Evolutionary conservation across 768 basidiomycete species (phyloP), one percentile per base, ranked within the genome.

Genomic region (Auricularia auricula-judae): DNA sequence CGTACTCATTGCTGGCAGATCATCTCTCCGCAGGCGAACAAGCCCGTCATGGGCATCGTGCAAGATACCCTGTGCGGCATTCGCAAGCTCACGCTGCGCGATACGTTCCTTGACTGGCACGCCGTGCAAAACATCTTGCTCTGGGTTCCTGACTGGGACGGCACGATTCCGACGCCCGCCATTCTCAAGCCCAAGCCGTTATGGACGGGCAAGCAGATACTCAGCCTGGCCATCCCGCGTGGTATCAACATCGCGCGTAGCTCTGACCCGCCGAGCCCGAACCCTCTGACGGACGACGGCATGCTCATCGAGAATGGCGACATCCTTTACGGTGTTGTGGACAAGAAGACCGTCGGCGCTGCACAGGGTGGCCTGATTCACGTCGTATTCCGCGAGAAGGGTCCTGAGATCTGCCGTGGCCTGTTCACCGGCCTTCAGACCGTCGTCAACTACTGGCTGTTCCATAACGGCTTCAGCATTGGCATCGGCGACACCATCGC

Each of bases 1-100:
- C 36, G 62, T 36, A 63, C 62, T 66, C 63, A 66, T 63, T 51
- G 54, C 44, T 35, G 21, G 7, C 69, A 99, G 93, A 99, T 99
- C 71, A 93, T 99, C 68, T 98, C 96, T 5, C 97, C 97, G 0
- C 97, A 99, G 81, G 96, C 96, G 62, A 99, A 98, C 79, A 98
- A 98, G 76, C 96, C 96, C 18, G 95, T 98, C 70, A 99, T 99
- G 96, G 97, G 93, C 66, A 98, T 99, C 70, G 96, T 99, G 36
- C 97, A 99, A 74, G 97, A 99, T 72, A 98, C 97, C 0, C 86
- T 99, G 0, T 97, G 94, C 72, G 97, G 97, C 71, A 87, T 98
- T 63, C 88, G 97, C 64, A 98, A 98, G 76, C 93, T 98, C 73
- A 98, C 97, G 0, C 79, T 98, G 4, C 92, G 95, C 33, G 97